A percentile compares a stretch with the other conserved stretches of the same genome.
Evolutionary conservation across 352 stramenopile genomes (phyloP).

Genomic region (Phytophthora podocarpi): DNA sequence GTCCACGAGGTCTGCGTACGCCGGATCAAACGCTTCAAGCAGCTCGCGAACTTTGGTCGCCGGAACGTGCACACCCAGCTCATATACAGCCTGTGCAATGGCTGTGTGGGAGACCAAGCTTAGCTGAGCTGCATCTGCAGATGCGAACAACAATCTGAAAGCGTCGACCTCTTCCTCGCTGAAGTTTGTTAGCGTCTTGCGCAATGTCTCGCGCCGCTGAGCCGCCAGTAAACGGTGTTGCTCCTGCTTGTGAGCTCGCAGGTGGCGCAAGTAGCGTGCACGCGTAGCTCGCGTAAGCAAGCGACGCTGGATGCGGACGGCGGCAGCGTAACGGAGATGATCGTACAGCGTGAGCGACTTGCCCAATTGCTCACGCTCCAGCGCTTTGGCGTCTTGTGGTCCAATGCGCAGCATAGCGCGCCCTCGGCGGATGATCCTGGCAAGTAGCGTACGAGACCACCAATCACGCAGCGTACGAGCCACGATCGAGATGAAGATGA

Average conservation of each 20-base stretch:
- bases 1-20: constrained; percentile 79
- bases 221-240: constrained; percentile 44
- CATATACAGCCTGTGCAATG: constrained; percentile 76
- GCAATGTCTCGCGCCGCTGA: constrained; percentile 45
- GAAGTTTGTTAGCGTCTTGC: constrained; percentile 65
- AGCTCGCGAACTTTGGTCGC: constrained; percentile 50
- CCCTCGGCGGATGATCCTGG: constrained; percentile 47
- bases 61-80: constrained; percentile 67
- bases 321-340: constrained; percentile 67
- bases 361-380: constrained; percentile 24
- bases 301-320: constrained; percentile 67
- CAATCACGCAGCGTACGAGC: constrained; percentile 57
- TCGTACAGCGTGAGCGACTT: constrained; percentile 72
- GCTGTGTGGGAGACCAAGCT: constrained; percentile 69
- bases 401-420: constrained; percentile 55
- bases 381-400: constrained; percentile 14
- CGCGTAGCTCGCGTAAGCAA: constrained; percentile 61
- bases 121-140: constrained; percentile 63
- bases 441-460: constrained; percentile 56
- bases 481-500: constrained; percentile 59
- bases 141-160: constrained; percentile 68
- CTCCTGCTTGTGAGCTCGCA: constrained; percentile 50
- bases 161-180: constrained; percentile 66
- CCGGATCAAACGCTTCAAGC: constrained; percentile 59
- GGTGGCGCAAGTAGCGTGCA: constrained; percentile 50